These are phyloP conservation scores for Pythium chondricola DNA, from an alignment of 352 stramenopile species.

Conservation along the genomic window DNA sequence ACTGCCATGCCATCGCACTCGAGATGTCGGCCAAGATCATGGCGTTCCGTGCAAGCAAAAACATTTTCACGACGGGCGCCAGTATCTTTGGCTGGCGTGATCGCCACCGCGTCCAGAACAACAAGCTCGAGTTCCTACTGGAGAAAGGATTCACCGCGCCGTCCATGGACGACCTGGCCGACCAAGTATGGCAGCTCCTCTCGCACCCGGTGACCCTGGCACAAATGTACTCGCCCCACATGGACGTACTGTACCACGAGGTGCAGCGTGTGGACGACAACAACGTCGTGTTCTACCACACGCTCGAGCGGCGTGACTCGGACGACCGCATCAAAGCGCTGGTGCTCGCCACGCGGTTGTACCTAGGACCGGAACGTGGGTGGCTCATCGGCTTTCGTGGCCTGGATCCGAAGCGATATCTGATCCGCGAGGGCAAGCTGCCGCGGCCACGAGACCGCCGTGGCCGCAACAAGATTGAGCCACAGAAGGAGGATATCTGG, in stretches of 20 bases:
- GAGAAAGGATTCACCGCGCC: slow-evolving; percentile 50
- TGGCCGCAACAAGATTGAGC: slow-evolving; percentile 43
- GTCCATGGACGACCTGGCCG: slow-evolving; percentile 30
- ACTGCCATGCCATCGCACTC: slow-evolving; percentile 41
- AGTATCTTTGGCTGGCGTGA: slow-evolving; percentile 68
- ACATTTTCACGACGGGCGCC: slow-evolving; percentile 41
- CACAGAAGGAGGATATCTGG: slow-evolving; percentile 50
- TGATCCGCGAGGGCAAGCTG: slow-evolving; percentile 41
- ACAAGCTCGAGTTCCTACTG: slow-evolving; percentile 60
- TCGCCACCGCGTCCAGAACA: slow-evolving; percentile 36
- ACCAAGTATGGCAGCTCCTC: slow-evolving; percentile 41
- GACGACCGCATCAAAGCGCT: slow-evolving; percentile 57
- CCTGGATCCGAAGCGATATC: slow-evolving; percentile 47
- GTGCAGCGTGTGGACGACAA: slow-evolving; percentile 54
- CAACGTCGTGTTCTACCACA: slow-evolving; percentile 66
- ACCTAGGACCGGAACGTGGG: slow-evolving; percentile 32
- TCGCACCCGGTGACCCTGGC: slow-evolving; percentile 39
- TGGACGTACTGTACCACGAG: slow-evolving; percentile 56
- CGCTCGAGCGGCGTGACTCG: slow-evolving; percentile 38
- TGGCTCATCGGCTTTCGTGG: slow-evolving; percentile 47
- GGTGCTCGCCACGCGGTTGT: slow-evolving; percentile 51
- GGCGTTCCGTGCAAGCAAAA: slow-evolving; percentile 43
- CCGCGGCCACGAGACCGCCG: slow-evolving; percentile 37
- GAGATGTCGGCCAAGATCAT: slow-evolving; percentile 40
- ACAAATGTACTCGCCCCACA: slow-evolving; percentile 40